These are phyloP conservation scores for Debaryomycetaceae sp. DNA, from an alignment of 1,139 yeast species.

Conservation along the genomic window DNA sequence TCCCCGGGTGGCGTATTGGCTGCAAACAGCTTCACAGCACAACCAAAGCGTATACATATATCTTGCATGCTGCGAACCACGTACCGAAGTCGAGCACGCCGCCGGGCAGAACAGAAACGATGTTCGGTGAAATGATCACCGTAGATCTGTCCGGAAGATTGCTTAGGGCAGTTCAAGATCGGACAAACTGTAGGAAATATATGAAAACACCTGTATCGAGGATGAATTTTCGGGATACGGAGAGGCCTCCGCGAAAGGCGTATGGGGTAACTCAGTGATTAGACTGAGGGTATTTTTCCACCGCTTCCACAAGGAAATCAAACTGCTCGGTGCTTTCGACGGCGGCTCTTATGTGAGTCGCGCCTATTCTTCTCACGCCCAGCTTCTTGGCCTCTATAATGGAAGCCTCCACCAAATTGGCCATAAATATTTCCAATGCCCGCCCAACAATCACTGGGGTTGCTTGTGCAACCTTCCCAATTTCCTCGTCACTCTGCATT, in stretches of 20 bases:
- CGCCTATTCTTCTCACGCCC: constrained; percentile 79
- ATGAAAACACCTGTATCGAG: not conserved
- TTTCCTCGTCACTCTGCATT: constrained; percentile 97
- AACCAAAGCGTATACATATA: not conserved
- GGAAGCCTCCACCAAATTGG: constrained; percentile 82
- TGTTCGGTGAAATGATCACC: too few species aligned
- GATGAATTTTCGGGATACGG: not conserved
- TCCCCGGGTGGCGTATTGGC: not conserved
- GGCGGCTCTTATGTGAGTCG: constrained; percentile 80
- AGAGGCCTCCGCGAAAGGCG: not conserved
- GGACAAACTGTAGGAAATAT: too few species aligned
- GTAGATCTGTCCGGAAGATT: too few species aligned
- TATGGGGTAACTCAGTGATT: constrained; percentile 13
- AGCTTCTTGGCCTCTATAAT: constrained; percentile 71
- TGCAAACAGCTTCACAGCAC: not conserved
- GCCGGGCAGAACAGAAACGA: not conserved
- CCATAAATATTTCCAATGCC: constrained; percentile 88
- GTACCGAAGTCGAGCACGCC: not conserved
- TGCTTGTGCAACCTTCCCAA: constrained; percentile 98
- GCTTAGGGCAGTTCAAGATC: too few species aligned
- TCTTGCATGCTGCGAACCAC: not conserved
- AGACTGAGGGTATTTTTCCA: constrained; percentile 54
- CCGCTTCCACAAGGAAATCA: constrained; percentile 79
- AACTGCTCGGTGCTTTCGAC: constrained; percentile 85
- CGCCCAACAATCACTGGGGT: constrained; percentile 96